Conservation (phyloP, 768 basidiomycete species). For the Lentinula detonsa region DNA sequence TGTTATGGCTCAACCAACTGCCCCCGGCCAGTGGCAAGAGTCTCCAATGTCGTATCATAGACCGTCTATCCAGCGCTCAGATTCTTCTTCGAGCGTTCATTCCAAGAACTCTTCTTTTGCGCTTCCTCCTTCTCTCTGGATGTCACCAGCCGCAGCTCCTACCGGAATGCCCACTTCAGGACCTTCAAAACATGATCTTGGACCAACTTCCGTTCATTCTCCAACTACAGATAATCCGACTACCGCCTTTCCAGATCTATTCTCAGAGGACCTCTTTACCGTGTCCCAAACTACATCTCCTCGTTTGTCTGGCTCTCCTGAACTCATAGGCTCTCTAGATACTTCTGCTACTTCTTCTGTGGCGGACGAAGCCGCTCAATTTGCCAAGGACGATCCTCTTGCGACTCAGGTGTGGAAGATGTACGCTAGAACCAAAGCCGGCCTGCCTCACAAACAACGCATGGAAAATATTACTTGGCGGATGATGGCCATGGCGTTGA, state of each 20-base stretch:
- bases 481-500: slow-evolving; percentile 94
- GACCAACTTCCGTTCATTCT: slow-evolving; percentile 27
- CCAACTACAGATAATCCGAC: slow-evolving; percentile 44
- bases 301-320: slow-evolving; percentile 62
- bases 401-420: slow-evolving; percentile 98
- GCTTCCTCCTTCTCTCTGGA: slow-evolving; percentile 77
- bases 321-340: slow-evolving; percentile 30
- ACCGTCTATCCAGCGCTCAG: slow-evolving; percentile 22
- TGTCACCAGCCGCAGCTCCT: slow-evolving; percentile 61
- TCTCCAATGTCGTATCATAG: slow-evolving; percentile 19
- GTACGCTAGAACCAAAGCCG: slow-evolving; percentile 87
- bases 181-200: slow-evolving; percentile 28
- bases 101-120: slow-evolving; percentile 27
- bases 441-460: slow-evolving; percentile 83
- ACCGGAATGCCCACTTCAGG: slow-evolving; percentile 35
- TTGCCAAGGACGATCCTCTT: slow-evolving; percentile 83
- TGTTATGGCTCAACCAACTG: slow-evolving; percentile 14
- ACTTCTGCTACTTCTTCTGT: slow-evolving; percentile 39
- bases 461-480: slow-evolving; percentile 99
- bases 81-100: slow-evolving; percentile 19
- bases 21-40: slow-evolving; percentile 25
- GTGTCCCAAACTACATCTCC: slow-evolving; percentile 48
- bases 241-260: slow-evolving; percentile 61
- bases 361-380: slow-evolving; percentile 39
- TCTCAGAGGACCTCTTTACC: slow-evolving; percentile 62